These are phyloP conservation scores for Metschnikowia dekortorum DNA, from an alignment of 805 yeast genomes.

Conservation along the genomic window DNA sequence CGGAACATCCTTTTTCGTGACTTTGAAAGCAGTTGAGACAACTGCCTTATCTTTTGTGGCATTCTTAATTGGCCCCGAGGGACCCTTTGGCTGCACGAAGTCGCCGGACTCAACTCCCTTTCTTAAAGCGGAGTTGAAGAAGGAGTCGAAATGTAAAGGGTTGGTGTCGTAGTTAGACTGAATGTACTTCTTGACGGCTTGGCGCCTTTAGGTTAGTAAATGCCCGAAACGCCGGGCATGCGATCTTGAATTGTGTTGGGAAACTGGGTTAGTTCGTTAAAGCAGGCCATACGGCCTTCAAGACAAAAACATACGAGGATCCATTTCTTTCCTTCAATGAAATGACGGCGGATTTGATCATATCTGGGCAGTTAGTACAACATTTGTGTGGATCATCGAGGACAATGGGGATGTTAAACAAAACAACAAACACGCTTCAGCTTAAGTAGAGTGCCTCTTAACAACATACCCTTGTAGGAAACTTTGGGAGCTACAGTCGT, in stretches of 20 bases:
- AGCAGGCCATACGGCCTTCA: neutral
- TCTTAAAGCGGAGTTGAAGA: conserved; percentile 73
- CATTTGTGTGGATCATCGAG: neutral
- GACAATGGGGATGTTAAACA: neutral
- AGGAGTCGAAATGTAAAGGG: conserved; percentile 64
- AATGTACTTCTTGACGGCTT: conserved; percentile 81
- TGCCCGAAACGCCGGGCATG: neutral
- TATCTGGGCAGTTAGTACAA: conserved; percentile 36
- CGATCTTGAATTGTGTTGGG: neutral
- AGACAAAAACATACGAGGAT: conserved; percentile 47
- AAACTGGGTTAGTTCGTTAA: neutral
- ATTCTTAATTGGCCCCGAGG: conserved; percentile 80
- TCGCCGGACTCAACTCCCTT: conserved; percentile 77
- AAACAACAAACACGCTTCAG: conserved; percentile 2
- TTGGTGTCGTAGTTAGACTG: conserved; percentile 56
- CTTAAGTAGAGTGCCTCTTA: neutral
- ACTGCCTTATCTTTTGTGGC: conserved; percentile 37
- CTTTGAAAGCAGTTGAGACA: conserved; percentile 6
- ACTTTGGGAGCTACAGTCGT: conserved; percentile 9
- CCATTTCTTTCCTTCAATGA: conserved; percentile 79
- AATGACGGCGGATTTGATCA: conserved; percentile 63
- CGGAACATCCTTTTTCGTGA: conserved; percentile 3
- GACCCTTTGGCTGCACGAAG: conserved; percentile 82
- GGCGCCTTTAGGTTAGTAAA: conserved; percentile 53
- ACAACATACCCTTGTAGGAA: conserved; percentile 16